Conservation (phyloP, 225 moss, liverwort and hornwort genomes). For the Neckera pumila region DNA sequence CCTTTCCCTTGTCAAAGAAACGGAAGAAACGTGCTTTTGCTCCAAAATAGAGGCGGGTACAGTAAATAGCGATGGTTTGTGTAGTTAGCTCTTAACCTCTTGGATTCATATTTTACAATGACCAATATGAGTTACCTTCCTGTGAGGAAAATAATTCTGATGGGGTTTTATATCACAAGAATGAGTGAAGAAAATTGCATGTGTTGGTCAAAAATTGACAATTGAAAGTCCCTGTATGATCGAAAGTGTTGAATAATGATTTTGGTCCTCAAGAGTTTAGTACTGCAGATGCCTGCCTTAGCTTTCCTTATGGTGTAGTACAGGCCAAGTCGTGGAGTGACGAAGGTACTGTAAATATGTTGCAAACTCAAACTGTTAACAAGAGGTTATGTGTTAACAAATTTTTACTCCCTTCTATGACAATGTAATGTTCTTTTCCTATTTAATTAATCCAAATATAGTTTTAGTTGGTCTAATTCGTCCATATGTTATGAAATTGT, state of each 20-base stretch:
- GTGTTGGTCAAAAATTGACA: neutral
- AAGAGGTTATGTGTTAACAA: neutral
- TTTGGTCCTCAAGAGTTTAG: neutral
- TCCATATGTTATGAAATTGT: neutral
- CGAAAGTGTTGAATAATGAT: neutral
- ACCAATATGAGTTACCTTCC: neutral
- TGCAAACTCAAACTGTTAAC: neutral
- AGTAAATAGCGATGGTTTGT: neutral
- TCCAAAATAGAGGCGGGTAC: neutral
- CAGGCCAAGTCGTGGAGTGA: no score
- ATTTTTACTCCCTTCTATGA: neutral
- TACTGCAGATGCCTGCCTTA: no score
- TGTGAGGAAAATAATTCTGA: neutral
- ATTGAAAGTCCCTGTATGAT: neutral
- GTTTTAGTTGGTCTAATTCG: no score
- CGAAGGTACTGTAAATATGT: neutral
- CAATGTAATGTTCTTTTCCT: no score
- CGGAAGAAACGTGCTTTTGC: neutral
- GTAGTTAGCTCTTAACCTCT: neutral
- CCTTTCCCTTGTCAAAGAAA: neutral
- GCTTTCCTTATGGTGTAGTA: neutral
- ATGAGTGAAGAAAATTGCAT: neutral
- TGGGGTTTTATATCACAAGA: neutral
- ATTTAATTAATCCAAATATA: no score
- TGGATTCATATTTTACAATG: neutral